Conservation (phyloP, 495 filamentous ascomycete species). For the Clohesyomyces aquaticus region DNA sequence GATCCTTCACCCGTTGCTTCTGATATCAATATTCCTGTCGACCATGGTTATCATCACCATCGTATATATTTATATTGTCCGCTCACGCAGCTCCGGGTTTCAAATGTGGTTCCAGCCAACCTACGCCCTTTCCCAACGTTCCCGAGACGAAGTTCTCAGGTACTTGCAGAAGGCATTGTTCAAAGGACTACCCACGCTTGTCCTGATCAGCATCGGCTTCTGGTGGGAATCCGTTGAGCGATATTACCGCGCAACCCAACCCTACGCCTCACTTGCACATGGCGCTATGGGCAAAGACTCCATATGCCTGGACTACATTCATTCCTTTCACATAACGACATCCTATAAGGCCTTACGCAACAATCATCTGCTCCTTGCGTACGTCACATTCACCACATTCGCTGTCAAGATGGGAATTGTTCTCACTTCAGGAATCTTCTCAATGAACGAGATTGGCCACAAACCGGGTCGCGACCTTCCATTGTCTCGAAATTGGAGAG, state of each 20-base stretch:
- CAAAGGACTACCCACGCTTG: slow-evolving; percentile 1
- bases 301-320: slow-evolving; percentile 6
- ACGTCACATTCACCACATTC: not conserved
- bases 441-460: slow-evolving; percentile 2
- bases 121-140: not conserved
- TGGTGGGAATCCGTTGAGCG: slow-evolving; percentile 3
- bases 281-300: not conserved
- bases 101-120: slow-evolving; percentile 4
- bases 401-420: slow-evolving; percentile 2
- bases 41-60: not conserved
- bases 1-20: not conserved
- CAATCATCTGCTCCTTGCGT: not conserved
- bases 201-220: not conserved
- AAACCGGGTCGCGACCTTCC: slow-evolving; percentile 4
- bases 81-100: not conserved
- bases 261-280: not conserved
- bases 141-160: not conserved
- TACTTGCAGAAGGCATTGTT: slow-evolving; percentile 8
- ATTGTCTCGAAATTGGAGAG: not conserved
- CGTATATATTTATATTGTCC: not conserved
- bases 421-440: slow-evolving; percentile 1
- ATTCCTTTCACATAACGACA: not conserved
- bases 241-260: slow-evolving; percentile 7
- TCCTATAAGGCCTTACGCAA: slow-evolving; percentile 1
- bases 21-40: not conserved